phyloP scores from a whole-genome alignment of 2,329 filamentous ascomycete species.

The Chrysoporthe puriensis region DNA sequence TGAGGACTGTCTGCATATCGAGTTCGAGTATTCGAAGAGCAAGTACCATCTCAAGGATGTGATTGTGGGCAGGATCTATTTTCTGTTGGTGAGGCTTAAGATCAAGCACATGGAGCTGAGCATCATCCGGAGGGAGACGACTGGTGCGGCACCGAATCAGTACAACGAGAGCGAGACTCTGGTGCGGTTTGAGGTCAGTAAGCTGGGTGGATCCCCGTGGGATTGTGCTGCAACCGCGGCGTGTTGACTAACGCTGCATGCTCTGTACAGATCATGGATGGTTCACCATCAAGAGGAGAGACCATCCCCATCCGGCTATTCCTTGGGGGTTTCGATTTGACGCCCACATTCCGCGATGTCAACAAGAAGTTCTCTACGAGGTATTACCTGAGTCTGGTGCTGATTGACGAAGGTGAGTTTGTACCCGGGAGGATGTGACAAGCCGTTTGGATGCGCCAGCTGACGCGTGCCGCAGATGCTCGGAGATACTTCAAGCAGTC shows the following conservation, averaged over 20 bases:
- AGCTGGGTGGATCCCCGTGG: neutral
- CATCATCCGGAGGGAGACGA: conserved; percentile 96
- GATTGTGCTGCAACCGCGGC: neutral
- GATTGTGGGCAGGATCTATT: conserved; percentile 98
- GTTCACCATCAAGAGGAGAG: conserved; percentile 90
- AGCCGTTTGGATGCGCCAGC: conserved; percentile 23
- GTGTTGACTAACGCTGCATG: conserved; percentile 1
- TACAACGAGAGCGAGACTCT: conserved; percentile 99
- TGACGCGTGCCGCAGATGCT: conserved; percentile 67
- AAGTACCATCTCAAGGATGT: conserved; percentile 99
- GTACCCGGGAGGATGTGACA: neutral
- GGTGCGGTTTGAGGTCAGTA: conserved; percentile 84
- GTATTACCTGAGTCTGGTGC: conserved; percentile 94
- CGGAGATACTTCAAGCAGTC: conserved; percentile 99
- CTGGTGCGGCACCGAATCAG: conserved; percentile 94
- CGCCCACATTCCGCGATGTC: conserved; percentile 96
- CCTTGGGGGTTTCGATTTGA: conserved; percentile 95
- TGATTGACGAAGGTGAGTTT: conserved; percentile 85
- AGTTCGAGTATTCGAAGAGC: conserved; percentile 99
- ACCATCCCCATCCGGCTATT: conserved; percentile 97
- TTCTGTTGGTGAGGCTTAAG: conserved; percentile 93
- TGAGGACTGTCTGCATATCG: conserved; percentile 98
- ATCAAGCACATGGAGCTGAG: conserved; percentile 99
- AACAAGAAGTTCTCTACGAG: conserved; percentile 99
- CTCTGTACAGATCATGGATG: conserved; percentile 84